phyloP scores from a whole-genome alignment of 2,329 filamentous ascomycete genomes.

The Pseudogymnoascus sp. region DNA sequence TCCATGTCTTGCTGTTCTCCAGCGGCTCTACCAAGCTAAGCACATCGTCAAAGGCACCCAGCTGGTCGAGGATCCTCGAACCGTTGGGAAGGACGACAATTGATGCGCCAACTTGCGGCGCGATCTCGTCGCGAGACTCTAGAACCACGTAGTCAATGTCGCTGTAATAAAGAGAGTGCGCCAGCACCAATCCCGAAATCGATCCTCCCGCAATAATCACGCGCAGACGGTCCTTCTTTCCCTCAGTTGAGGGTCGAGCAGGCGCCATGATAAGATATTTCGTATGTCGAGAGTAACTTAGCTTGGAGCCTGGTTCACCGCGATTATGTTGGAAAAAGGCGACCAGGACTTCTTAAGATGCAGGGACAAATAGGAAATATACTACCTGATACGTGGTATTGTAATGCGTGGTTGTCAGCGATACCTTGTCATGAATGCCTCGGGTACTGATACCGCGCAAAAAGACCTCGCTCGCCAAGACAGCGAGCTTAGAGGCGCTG shows the following conservation, averaged over 20 bases:
- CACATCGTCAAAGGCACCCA: slow-evolving; percentile 30
- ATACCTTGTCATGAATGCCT: background rate
- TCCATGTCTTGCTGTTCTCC: slow-evolving; percentile 1
- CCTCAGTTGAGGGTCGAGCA: background rate
- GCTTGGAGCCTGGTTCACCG: background rate
- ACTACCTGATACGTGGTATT: background rate
- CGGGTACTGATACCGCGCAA: background rate
- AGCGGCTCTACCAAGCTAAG: background rate
- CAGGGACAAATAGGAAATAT: background rate
- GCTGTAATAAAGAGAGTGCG: slow-evolving; percentile 36
- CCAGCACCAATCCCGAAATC: slow-evolving; percentile 39
- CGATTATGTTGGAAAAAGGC: background rate
- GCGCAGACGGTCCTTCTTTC: slow-evolving; percentile 10
- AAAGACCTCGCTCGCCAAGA: background rate
- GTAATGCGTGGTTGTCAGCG: background rate
- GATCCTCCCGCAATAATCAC: slow-evolving; percentile 42
- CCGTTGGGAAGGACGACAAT: slow-evolving; percentile 38
- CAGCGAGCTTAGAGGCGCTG: background rate
- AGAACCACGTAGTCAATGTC: slow-evolving; percentile 41
- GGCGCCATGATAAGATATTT: background rate
- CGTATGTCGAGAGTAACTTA: slow-evolving; percentile 1
- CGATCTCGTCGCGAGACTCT: slow-evolving; percentile 34
- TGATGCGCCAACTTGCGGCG: slow-evolving; percentile 38
- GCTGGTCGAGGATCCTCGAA: slow-evolving; percentile 40
- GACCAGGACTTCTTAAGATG: background rate